phyloP scores from a whole-genome alignment of 179 eudicot species.

The Beta lomatogona region DNA sequence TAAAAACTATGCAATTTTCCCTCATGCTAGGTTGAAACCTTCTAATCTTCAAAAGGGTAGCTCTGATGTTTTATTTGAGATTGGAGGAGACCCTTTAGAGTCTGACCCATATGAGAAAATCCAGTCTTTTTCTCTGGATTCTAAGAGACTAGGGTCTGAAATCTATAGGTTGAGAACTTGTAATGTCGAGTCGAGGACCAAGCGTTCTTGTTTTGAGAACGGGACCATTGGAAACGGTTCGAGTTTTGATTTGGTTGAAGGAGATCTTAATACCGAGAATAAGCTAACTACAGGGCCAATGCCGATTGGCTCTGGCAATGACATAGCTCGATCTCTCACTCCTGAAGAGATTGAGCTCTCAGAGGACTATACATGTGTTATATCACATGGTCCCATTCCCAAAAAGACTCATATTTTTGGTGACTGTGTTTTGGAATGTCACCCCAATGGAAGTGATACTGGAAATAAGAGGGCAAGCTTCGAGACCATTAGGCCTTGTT shows the following conservation, averaged over 20 bases:
- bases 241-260: constrained; percentile 21
- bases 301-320: constrained; percentile 26
- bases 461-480: constrained; percentile 38
- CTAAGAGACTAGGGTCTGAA: constrained; percentile 48
- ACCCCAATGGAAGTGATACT: constrained; percentile 43
- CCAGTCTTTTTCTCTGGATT: constrained; percentile 74
- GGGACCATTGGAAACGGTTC: constrained; percentile 28
- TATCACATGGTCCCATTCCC: constrained; percentile 78
- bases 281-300: constrained; percentile 28
- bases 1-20: constrained; percentile 48
- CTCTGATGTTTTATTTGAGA: constrained; percentile 66
- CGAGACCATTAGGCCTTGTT: constrained; percentile 26
- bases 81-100: constrained; percentile 56
- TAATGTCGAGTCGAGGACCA: constrained; percentile 34
- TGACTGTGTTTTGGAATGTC: constrained; percentile 84
- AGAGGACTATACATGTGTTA: constrained; percentile 93
- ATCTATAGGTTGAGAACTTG: constrained; percentile 33
- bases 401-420: constrained; percentile 86
- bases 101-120: constrained; percentile 47
- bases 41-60: constrained; percentile 56
- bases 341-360: constrained; percentile 89
- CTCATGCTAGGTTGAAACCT: constrained; percentile 35
- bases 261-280: constrained; percentile 32
- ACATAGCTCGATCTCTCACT: constrained; percentile 49
- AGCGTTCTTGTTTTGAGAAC: constrained; percentile 39